A percentile compares a stretch with the other conserved stretches of the same genome.
Evolutionary conservation across 768 basidiomycete species (phyloP).

Genomic region (Panaeolus cyanescens): DNA sequence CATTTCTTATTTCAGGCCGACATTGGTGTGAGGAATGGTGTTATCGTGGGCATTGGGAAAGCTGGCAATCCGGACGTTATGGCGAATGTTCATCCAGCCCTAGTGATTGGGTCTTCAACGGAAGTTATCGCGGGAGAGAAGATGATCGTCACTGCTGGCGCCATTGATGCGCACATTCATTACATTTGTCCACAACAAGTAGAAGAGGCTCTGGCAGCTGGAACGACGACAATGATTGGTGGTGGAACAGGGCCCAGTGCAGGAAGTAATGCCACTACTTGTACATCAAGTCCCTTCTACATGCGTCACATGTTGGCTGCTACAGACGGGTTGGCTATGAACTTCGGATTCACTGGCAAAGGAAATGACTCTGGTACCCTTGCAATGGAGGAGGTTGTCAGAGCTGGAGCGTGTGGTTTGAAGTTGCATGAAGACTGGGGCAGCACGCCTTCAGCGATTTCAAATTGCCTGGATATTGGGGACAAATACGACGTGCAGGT

Average conservation of each 20-base stretch:
- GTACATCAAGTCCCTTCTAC: conserved; percentile 89
- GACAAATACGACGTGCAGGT: conserved; percentile 96
- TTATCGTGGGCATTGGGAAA: conserved; percentile 91
- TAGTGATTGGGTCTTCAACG: conserved; percentile 88
- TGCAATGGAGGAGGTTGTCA: conserved; percentile 79
- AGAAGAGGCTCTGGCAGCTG: conserved; percentile 77
- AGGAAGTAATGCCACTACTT: conserved; percentile 91
- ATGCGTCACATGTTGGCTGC: conserved; percentile 90
- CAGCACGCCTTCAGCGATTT: conserved; percentile 80
- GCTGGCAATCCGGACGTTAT: conserved; percentile 96
- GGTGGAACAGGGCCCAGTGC: conserved; percentile 95
- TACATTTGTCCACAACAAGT: conserved; percentile 96
- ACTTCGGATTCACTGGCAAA: conserved; percentile 95
- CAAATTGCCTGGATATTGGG: conserved; percentile 73
- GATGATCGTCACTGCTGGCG: conserved; percentile 90
- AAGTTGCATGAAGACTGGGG: conserved; percentile 99
- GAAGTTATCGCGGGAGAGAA: conserved; percentile 97
- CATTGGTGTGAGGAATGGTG: conserved; percentile 85
- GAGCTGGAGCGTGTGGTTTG: conserved; percentile 84
- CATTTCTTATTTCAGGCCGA: conserved; percentile 65
- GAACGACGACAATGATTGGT: conserved; percentile 93
- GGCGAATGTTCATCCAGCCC: conserved; percentile 68
- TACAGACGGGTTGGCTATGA: conserved; percentile 87
- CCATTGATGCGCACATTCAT: conserved; percentile 90
- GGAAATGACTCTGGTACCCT: conserved; percentile 85